Evolutionary conservation across 768 basidiomycete species (phyloP).

Genomic region (Pisolithus albus): DNA sequence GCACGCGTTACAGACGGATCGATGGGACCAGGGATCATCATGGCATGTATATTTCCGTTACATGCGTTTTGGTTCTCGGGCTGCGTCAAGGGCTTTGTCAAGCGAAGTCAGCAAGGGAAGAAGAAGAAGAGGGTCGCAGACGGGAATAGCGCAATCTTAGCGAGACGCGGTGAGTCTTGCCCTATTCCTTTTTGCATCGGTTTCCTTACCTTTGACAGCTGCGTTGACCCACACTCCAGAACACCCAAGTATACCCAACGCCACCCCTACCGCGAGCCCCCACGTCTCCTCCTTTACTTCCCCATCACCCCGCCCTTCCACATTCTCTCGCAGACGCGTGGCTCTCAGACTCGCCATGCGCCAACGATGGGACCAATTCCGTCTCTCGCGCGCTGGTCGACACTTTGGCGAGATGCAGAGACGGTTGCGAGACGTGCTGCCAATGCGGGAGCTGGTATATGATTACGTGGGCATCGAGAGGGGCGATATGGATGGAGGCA

Average conservation of each 20-base stretch:
- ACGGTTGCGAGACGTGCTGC: slow-evolving; percentile 23
- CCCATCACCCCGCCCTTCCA: slow-evolving; percentile 15
- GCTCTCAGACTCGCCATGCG: slow-evolving; percentile 23
- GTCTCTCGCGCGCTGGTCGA: slow-evolving; percentile 19
- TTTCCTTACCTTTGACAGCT: too few relatives aligned
- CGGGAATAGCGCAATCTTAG: not conserved
- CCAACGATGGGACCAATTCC: slow-evolving; percentile 24
- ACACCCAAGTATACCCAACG: slow-evolving; percentile 1
- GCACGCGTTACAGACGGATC: slow-evolving; percentile 27
- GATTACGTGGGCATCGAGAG: slow-evolving; percentile 23
- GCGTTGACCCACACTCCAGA: slow-evolving; percentile 2
- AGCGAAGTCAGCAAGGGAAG: slow-evolving; percentile 17
- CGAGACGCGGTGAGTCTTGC: not conserved
- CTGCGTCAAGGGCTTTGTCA: slow-evolving; percentile 42
- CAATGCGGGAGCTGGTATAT: slow-evolving; percentile 22
- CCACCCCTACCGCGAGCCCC: not conserved
- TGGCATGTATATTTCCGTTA: slow-evolving; percentile 38
- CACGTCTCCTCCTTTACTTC: not conserved
- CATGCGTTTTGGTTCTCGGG: slow-evolving; percentile 50
- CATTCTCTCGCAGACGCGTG: slow-evolving; percentile 20
- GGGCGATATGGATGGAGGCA: not conserved
- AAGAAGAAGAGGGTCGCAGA: not conserved
- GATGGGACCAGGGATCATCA: slow-evolving; percentile 33
- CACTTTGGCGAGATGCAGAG: slow-evolving; percentile 23
- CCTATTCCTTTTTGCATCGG: not conserved